phyloP scores from a whole-genome alignment of 2,329 filamentous ascomycete genomes.

The Coniochaeta hoffmannii region DNA sequence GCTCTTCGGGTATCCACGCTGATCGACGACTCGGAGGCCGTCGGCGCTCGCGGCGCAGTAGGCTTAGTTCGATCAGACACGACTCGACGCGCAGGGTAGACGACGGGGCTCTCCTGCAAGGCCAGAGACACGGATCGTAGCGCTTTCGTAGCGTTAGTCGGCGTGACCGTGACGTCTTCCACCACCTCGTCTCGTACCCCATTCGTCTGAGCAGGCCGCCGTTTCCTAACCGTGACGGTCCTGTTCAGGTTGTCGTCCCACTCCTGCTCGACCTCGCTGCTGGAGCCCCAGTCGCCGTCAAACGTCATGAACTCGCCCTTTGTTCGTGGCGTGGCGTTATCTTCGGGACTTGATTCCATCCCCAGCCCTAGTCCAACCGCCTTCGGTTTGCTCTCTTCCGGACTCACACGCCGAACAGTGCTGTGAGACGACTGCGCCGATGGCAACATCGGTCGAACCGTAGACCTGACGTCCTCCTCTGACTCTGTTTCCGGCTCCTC shows the following conservation, averaged over 20 bases:
- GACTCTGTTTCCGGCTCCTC: conserved; percentile 59
- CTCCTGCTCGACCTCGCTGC: conserved; percentile 42
- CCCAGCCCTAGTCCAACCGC: conserved; percentile 35
- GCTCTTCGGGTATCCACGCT: conserved; percentile 39
- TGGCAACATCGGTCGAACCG: conserved; percentile 28
- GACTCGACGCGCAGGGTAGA: conserved; percentile 27
- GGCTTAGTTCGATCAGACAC: conserved; percentile 17
- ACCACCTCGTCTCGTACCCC: conserved; percentile 29
- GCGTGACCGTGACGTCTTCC: conserved; percentile 38
- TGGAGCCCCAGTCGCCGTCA: conserved; percentile 50
- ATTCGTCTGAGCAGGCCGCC: conserved; percentile 19
- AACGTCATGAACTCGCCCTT: conserved; percentile 45
- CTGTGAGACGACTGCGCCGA: conserved; percentile 36
- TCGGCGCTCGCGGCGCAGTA: conserved; percentile 16
- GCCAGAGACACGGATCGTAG: conserved; percentile 36
- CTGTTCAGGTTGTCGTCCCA: conserved; percentile 47
- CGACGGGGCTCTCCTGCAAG: conserved; percentile 29
- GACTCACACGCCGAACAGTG: conserved; percentile 31
- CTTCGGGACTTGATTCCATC: conserved; percentile 31
- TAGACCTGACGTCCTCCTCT: conserved; percentile 48
- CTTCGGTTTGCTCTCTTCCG: conserved; percentile 22
- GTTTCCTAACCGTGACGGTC: conserved; percentile 47
- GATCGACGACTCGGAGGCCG: conserved; percentile 30
- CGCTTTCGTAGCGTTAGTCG: conserved; percentile 45
- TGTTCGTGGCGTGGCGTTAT: conserved; percentile 32